These are phyloP conservation scores for Dactylellina drechsleri DNA, from an alignment of 2,329 filamentous ascomycete genomes.

Conservation along the genomic window DNA sequence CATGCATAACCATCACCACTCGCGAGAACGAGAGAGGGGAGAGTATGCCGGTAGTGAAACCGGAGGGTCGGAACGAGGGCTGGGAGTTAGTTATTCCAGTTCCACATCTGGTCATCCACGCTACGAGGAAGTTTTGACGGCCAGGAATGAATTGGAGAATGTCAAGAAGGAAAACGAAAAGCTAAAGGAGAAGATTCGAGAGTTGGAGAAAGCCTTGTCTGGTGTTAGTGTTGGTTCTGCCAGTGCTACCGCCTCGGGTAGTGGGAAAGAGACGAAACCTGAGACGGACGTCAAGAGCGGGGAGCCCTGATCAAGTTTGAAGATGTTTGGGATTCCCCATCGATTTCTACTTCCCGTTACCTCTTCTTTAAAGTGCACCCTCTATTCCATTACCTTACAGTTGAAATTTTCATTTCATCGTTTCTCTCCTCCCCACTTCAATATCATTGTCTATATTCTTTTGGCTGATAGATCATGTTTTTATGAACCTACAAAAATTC, in stretches of 20 bases:
- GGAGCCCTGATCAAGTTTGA: conserved; percentile 21
- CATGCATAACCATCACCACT: conserved; percentile 50
- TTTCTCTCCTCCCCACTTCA: not conserved
- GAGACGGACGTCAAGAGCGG: conserved; percentile 43
- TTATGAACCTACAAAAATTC: conserved; percentile 17
- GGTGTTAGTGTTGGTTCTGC: conserved; percentile 21
- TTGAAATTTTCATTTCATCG: not conserved
- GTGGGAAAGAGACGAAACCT: conserved; percentile 30
- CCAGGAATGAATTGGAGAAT: conserved; percentile 70
- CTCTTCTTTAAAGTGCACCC: not conserved
- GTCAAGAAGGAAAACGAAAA: conserved; percentile 73
- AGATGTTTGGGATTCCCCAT: not conserved
- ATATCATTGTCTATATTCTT: not conserved
- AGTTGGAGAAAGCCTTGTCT: conserved; percentile 67
- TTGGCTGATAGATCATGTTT: conserved; percentile 30
- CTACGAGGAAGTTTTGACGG: conserved; percentile 67
- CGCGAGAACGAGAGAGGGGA: conserved; percentile 48
- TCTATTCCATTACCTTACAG: not conserved
- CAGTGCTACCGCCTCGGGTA: not conserved
- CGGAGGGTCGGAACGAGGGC: conserved; percentile 43
- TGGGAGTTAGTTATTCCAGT: conserved; percentile 44
- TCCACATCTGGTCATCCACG: conserved; percentile 31
- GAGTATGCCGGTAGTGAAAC: conserved; percentile 53
- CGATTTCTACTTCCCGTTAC: not conserved
- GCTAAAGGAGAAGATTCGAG: conserved; percentile 71